phyloP scores from a whole-genome alignment of 805 yeast species.

The baker's yeast (Saccharomyces cerevisiae) region DNA sequence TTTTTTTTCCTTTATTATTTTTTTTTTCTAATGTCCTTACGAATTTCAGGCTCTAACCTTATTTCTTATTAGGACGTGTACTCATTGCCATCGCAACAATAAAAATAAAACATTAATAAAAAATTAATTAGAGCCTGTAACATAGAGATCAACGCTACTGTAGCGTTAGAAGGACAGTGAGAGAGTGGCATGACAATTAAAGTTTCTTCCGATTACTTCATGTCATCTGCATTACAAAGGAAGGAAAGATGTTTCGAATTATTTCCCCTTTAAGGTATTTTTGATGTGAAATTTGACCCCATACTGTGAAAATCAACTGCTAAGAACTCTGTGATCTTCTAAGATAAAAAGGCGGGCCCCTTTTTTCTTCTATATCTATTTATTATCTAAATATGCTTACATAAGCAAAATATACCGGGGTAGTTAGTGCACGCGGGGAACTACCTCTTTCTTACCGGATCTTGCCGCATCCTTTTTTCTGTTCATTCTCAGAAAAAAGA shows the following conservation, averaged over 20 bases:
- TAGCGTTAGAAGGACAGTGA: neutral
- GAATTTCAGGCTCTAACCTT: neutral
- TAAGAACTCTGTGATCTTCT: neutral
- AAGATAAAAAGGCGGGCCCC: neutral
- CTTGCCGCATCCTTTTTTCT: neutral
- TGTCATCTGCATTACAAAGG: no score
- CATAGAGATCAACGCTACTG: neutral
- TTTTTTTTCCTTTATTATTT: neutral
- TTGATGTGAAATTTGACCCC: neutral
- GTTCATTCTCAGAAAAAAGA: neutral
- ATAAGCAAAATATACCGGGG: neutral
- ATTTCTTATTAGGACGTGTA: neutral
- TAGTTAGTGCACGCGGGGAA: neutral
- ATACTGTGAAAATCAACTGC: neutral
- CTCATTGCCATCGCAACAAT: neutral
- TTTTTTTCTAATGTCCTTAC: neutral
- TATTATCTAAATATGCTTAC: neutral
- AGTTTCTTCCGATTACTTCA: neutral
- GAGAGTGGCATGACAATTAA: neutral
- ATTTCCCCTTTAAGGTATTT: no score
- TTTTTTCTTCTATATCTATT: neutral
- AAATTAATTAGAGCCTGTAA: neutral
- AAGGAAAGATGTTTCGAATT: no score
- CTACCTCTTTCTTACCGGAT: neutral
- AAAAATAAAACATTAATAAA: neutral